Evolutionary conservation across 2,329 filamentous ascomycete species (phyloP).

Genomic region (Amesomyces nigricolor): DNA sequence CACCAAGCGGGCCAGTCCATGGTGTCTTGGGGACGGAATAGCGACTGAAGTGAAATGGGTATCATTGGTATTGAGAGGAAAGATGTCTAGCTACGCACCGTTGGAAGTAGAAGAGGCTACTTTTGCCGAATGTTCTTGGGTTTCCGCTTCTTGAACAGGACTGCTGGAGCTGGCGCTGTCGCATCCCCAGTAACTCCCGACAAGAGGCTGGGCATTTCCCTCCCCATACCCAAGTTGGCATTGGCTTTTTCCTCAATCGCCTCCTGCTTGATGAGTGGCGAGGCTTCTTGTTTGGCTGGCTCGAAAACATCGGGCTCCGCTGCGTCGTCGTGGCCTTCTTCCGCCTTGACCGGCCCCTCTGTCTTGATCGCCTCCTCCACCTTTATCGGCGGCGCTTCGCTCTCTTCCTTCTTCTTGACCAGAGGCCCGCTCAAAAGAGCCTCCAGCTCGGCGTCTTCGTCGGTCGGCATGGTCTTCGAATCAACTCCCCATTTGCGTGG

Average conservation of each 20-base stretch:
- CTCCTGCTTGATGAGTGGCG: slow-evolving; percentile 39
- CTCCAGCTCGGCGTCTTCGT: slow-evolving; percentile 55
- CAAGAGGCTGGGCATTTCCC: slow-evolving; percentile 1
- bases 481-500: slow-evolving; percentile 50
- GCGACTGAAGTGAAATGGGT: background rate
- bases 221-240: background rate
- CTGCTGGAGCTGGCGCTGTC: slow-evolving; percentile 33
- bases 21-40: background rate
- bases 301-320: slow-evolving; percentile 8
- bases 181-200: slow-evolving; percentile 21
- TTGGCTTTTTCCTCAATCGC: slow-evolving; percentile 24
- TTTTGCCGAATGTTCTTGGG: slow-evolving; percentile 59
- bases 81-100: background rate
- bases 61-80: background rate
- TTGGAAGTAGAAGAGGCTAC: slow-evolving; percentile 28
- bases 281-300: background rate
- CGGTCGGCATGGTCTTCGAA: slow-evolving; percentile 43
- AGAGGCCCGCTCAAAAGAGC: slow-evolving; percentile 44
- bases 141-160: slow-evolving; percentile 78
- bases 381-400: slow-evolving; percentile 33
- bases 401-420: slow-evolving; percentile 29
- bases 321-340: slow-evolving; percentile 27
- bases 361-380: slow-evolving; percentile 29
- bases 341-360: slow-evolving; percentile 33
- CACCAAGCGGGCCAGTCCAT: too few relatives aligned